Evolutionary conservation across 2,329 filamentous ascomycete genomes (phyloP).

Genomic region (Exophiala sp.): DNA sequence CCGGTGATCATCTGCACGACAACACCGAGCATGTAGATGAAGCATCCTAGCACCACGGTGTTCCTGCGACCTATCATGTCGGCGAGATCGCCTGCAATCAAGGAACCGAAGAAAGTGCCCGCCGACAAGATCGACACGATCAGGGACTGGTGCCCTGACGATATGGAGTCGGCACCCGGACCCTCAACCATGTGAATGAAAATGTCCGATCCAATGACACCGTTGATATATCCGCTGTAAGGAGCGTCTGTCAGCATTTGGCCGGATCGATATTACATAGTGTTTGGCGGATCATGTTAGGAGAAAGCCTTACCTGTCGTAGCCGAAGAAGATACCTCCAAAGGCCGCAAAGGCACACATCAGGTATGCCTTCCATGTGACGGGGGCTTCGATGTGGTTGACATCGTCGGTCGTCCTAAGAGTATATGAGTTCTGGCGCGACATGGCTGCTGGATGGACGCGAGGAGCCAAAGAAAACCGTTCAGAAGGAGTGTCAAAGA

Average conservation of each 20-base stretch:
- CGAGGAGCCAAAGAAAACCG: too few relatives aligned
- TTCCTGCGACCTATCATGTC: slow-evolving; percentile 67
- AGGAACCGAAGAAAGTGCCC: slow-evolving; percentile 65
- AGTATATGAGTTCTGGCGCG: too few relatives aligned
- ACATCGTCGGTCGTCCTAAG: slow-evolving; percentile 44
- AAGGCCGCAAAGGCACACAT: slow-evolving; percentile 57
- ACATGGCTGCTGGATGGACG: too few relatives aligned
- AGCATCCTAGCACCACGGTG: slow-evolving; percentile 64
- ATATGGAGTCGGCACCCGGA: slow-evolving; percentile 33
- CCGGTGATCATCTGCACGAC: slow-evolving; percentile 58
- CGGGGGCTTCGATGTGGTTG: slow-evolving; percentile 52
- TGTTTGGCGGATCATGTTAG: background rate
- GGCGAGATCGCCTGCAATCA: slow-evolving; percentile 70
- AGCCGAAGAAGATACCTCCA: slow-evolving; percentile 56
- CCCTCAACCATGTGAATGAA: slow-evolving; percentile 42
- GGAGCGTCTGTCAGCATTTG: too few relatives aligned
- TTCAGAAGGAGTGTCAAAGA: too few relatives aligned
- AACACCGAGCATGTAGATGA: slow-evolving; percentile 63
- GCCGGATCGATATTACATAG: slow-evolving; percentile 26
- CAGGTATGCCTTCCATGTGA: slow-evolving; percentile 54
- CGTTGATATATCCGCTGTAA: slow-evolving; percentile 52
- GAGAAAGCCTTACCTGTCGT: slow-evolving; percentile 38
- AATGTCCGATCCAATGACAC: slow-evolving; percentile 47
- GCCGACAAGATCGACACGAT: slow-evolving; percentile 72
- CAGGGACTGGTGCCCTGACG: slow-evolving; percentile 50